These are phyloP conservation scores for Neofusicoccum sp. DNA, from an alignment of 2,329 filamentous ascomycete genomes.

Conservation along the genomic window DNA sequence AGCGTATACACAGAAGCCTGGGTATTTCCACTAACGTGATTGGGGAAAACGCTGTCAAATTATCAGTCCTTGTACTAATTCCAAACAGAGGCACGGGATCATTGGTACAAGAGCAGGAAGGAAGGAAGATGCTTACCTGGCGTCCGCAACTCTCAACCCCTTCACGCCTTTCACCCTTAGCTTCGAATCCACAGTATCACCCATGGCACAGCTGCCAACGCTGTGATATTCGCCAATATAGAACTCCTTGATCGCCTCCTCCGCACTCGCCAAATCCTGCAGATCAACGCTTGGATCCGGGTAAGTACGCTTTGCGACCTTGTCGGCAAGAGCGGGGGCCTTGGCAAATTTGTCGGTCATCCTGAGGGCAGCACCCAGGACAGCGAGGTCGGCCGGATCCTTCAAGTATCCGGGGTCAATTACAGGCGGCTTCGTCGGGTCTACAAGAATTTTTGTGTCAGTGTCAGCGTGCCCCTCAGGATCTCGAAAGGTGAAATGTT, in stretches of 20 bases:
- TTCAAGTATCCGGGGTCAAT: slow-evolving; percentile 44
- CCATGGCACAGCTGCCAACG: slow-evolving; percentile 19
- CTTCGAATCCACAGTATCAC: slow-evolving; percentile 30
- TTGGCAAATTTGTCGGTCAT: slow-evolving; percentile 34
- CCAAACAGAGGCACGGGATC: too few species aligned
- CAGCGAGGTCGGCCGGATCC: slow-evolving; percentile 43
- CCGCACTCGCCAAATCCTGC: slow-evolving; percentile 21
- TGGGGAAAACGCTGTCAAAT: slow-evolving; percentile 13
- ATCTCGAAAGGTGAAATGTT: too few species aligned
- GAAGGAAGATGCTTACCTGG: not conserved
- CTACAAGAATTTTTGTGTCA: slow-evolving; percentile 13
- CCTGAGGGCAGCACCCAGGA: slow-evolving; percentile 36
- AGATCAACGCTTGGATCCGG: not conserved
- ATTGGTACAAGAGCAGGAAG: too few species aligned
- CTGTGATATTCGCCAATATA: not conserved
- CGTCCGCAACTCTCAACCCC: slow-evolving; percentile 19
- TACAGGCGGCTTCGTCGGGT: slow-evolving; percentile 29
- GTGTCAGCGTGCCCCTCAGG: too few species aligned
- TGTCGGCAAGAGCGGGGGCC: not conserved
- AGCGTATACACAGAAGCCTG: slow-evolving; percentile 18
- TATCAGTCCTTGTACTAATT: too few species aligned
- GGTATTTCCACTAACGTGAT: slow-evolving; percentile 6
- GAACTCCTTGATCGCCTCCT: not conserved
- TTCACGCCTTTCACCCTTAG: slow-evolving; percentile 28
- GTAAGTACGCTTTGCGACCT: not conserved